phyloP scores from a whole-genome alignment of 345 rosid genomes.

The Erysimum cheiranthoides region DNA sequence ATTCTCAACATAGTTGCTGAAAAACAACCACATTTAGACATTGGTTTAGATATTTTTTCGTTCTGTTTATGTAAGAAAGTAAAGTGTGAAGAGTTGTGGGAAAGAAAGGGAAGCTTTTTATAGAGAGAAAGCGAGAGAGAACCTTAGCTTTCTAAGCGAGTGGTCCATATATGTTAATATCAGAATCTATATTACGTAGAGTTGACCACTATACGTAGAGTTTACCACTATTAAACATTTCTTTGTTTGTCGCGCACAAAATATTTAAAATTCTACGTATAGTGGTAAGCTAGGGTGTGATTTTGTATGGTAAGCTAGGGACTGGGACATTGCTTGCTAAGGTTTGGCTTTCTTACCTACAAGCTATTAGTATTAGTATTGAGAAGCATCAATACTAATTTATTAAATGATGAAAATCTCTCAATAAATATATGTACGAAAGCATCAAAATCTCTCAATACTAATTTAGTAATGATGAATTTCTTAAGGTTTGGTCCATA shows the following conservation, averaged over 20 bases:
- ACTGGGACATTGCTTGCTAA: too few species aligned
- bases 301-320: too few species aligned
- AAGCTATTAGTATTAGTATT: too few species aligned
- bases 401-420: too few species aligned
- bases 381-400: too few species aligned
- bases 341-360: too few species aligned
- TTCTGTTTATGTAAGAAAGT: conserved; percentile 31
- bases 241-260: conserved; percentile 26
- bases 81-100: conserved; percentile 41
- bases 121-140: conserved; percentile 39
- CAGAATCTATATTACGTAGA: conserved; percentile 33
- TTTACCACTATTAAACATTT: conserved; percentile 43
- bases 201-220: conserved; percentile 45
- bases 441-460: too few species aligned
- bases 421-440: too few species aligned
- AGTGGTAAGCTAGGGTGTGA: too few species aligned
- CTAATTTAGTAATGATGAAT: too few species aligned
- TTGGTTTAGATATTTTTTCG: conserved; percentile 29
- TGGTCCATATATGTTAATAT: conserved; percentile 39
- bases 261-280: conserved; percentile 10
- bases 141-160: conserved; percentile 39
- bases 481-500: too few species aligned
- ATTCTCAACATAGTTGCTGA: conserved; percentile 38
- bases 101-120: conserved; percentile 37
- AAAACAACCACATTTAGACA: conserved; percentile 29